Evolutionary conservation across 2,329 filamentous ascomycete species (phyloP), one percentile per base, ranked within the genome.

Genomic region (Scedosporium dehoogii): DNA sequence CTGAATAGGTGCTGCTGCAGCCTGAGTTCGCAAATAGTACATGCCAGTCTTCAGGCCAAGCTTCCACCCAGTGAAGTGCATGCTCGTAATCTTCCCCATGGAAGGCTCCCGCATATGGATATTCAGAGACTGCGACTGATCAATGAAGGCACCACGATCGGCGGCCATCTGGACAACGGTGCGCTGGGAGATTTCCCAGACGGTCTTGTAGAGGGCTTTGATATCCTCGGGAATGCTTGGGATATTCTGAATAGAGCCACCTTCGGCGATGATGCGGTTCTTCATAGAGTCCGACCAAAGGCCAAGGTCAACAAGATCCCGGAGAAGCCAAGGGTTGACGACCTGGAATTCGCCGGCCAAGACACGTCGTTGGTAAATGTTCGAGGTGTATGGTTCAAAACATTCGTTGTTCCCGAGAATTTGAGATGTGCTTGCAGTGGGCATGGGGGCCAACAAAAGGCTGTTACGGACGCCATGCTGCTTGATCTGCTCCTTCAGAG

Each of bases 211-310:
- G 6, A 99, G 84, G 46, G 88, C 87, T 82, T 99, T 99, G 82
- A 96, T 89, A 69, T 99, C 94, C 38, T 89, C 85, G 14, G 94
- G 93, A 66, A 99, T 97, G 78, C 96, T 97, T 73, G 93, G 90
- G 66, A 99, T 93, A 76, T 94, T 93, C 77, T 97, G 94, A 62
- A 99, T 89, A 21, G 93, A 97, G 68, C 94, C 94, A 68, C 91
- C 91, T 66, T 97, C 93, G 63, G 94, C 89, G 71, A 99, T 99
- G 82, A 99, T 99, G 70, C 94, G 92, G 83, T 99, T 99, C 88
- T 99, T 99, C 94, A 99, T 99, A 80, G 92, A 91, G 78, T 99
- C 93, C 58, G 93, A 97, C 94, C 94, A 99, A 55, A 99, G 83
- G 65, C 94, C 94, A 80, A 97, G 90, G 73, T 99, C 94, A 68